phyloP scores from a whole-genome alignment of 768 basidiomycete genomes.

The Leccinum subtestaceum region DNA sequence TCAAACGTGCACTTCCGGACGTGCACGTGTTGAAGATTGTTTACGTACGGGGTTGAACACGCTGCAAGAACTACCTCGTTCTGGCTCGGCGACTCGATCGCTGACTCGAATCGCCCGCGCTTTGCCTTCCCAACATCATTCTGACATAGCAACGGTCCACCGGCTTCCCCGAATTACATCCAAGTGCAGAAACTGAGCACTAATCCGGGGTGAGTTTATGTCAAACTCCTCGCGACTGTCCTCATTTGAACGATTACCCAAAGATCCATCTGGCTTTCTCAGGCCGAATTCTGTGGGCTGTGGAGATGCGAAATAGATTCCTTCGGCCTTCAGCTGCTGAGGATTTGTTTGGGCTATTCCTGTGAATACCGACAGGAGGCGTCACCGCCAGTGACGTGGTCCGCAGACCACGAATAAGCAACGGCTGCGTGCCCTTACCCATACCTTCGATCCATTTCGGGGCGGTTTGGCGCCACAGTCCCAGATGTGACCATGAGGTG shows the following conservation, averaged over 20 bases:
- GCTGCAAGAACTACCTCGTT: constrained; percentile 22
- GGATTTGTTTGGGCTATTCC: constrained; percentile 17
- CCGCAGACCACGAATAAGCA: constrained; percentile 11
- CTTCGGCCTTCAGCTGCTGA: constrained; percentile 18
- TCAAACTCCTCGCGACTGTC: constrained; percentile 17
- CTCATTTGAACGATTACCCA: constrained; percentile 12
- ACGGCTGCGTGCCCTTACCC: constrained; percentile 30
- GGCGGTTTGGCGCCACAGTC: constrained; percentile 30
- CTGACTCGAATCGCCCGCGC: constrained; percentile 22
- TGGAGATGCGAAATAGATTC: constrained; percentile 25
- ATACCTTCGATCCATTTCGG: constrained; percentile 29
- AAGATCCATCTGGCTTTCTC: constrained; percentile 24
- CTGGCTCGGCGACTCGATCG: constrained; percentile 29
- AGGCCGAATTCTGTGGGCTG: constrained; percentile 21
- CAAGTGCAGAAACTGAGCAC: constrained; percentile 10
- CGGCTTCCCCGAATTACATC: constrained; percentile 8
- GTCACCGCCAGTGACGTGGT: constrained; percentile 15
- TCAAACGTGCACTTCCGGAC: constrained; percentile 19
- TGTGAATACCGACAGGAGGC: constrained; percentile 19
- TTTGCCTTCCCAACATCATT: constrained; percentile 14
- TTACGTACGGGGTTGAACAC: constrained; percentile 27
- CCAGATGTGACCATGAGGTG: constrained; percentile 31
- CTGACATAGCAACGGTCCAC: constrained; percentile 25
- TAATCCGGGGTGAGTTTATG: constrained; percentile 22
- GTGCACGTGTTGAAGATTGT: constrained; percentile 25